Evolutionary conservation across 768 basidiomycete species (phyloP).

Genomic region (Suillus subaureus): DNA sequence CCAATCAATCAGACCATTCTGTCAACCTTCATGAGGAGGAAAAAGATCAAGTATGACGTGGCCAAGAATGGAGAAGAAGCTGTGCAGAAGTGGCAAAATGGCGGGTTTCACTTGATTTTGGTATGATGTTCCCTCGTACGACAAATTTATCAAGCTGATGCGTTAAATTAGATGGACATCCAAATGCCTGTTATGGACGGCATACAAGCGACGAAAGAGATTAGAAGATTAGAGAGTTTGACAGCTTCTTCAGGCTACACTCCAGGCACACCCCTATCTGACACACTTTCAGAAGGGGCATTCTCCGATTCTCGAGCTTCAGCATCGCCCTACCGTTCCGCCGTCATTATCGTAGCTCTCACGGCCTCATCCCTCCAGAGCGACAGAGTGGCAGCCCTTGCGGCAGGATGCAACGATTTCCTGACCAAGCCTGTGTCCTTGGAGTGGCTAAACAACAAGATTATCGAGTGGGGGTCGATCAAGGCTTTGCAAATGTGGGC

Average conservation of each 20-base stretch:
- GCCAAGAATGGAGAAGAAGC: conserved; percentile 96
- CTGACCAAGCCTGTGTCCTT: conserved; percentile 96
- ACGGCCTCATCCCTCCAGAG: conserved; percentile 95
- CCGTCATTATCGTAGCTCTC: conserved; percentile 98
- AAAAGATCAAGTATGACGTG: conserved; percentile 92
- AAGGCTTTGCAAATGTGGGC: conserved; percentile 94
- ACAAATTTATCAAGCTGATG: conserved; percentile 17
- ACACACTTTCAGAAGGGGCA: conserved; percentile 62
- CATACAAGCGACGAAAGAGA: conserved; percentile 95
- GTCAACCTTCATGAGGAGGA: conserved; percentile 95
- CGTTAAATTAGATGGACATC: conserved; percentile 87
- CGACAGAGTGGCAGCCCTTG: conserved; percentile 96
- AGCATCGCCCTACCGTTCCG: conserved; percentile 78
- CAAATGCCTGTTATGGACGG: conserved; percentile 99
- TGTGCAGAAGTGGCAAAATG: conserved; percentile 91
- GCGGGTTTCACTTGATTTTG: conserved; percentile 93
- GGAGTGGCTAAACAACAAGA: conserved; percentile 96
- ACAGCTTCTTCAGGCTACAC: conserved; percentile 68
- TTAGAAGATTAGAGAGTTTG: conserved; percentile 78
- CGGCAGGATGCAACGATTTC: conserved; percentile 98
- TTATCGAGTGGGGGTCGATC: conserved; percentile 99
- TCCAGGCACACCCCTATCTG: conserved; percentile 66
- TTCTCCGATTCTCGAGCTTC: conserved; percentile 48
- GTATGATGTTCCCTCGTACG: conserved; percentile 49
- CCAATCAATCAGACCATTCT: conserved; percentile 98